These are phyloP conservation scores for Trypanosoma conorhini DNA, from an alignment of 208 protist species.

Conservation along the genomic window DNA sequence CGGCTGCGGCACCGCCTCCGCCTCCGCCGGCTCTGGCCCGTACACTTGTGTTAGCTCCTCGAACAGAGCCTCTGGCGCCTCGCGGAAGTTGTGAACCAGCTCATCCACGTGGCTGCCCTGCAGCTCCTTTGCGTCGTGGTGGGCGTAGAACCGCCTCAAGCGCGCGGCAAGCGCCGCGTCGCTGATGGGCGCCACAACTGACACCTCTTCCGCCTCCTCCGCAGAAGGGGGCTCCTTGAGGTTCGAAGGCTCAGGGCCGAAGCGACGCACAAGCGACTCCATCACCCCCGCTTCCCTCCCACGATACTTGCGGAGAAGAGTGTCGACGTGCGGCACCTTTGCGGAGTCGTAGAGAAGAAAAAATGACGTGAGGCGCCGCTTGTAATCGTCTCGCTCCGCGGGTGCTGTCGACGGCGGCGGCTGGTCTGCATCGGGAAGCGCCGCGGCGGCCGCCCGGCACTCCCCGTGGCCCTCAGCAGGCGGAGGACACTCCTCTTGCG, in stretches of 20 bases:
- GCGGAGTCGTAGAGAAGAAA: constrained; percentile 11
- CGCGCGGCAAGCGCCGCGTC: too few relatives aligned
- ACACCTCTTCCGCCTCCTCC: too few relatives aligned
- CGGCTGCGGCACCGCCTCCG: too few relatives aligned
- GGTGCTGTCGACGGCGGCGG: background rate
- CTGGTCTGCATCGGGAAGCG: background rate
- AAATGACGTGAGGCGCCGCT: constrained; percentile 8
- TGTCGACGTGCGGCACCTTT: constrained; percentile 9
- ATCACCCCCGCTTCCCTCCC: constrained; percentile 24
- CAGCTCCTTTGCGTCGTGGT: background rate
- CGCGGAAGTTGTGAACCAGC: background rate
- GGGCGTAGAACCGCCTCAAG: background rate
- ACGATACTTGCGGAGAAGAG: constrained; percentile 9
- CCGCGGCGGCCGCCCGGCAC: too few relatives aligned
- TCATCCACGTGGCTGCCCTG: background rate
- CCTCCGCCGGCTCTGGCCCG: background rate
- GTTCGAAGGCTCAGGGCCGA: constrained; percentile 13
- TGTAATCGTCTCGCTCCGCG: background rate
- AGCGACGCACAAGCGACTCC: constrained; percentile 11
- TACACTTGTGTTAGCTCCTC: background rate
- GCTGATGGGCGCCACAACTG: too few relatives aligned
- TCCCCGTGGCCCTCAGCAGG: too few relatives aligned
- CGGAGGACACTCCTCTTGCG: too few relatives aligned
- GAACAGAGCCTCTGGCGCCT: background rate
- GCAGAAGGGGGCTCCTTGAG: background rate